phyloP scores from a whole-genome alignment of 345 rosid species.

The Ceriops tagal region DNA sequence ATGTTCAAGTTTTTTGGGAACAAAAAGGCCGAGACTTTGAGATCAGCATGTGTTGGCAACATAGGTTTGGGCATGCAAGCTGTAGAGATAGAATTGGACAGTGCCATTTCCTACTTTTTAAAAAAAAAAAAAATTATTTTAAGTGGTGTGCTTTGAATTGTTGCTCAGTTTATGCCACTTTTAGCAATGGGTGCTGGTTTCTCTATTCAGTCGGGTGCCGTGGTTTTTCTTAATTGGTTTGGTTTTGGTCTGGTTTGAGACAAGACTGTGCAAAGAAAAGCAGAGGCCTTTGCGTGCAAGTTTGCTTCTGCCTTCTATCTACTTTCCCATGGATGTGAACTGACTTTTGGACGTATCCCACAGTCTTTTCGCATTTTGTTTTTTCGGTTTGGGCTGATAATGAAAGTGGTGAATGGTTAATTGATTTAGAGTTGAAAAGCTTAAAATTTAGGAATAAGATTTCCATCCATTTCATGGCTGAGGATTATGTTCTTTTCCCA shows the following conservation, averaged over 20 bases:
- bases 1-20: constrained; percentile 20
- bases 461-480: too few species aligned
- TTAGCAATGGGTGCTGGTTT: not conserved
- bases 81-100: constrained; percentile 17
- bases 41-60: not conserved
- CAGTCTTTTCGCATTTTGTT: too few species aligned
- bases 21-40: constrained; percentile 6
- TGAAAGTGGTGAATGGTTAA: not conserved
- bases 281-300: constrained; percentile 27
- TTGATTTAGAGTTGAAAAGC: too few species aligned
- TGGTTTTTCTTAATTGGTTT: too few species aligned
- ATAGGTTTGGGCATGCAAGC: constrained; percentile 18
- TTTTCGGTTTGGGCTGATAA: not conserved
- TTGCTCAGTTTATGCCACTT: not conserved
- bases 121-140: too few species aligned
- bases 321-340: too few species aligned
- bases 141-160: not conserved
- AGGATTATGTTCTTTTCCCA: too few species aligned
- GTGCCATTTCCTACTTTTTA: constrained; percentile 21
- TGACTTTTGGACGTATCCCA: too few species aligned
- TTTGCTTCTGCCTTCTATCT: not conserved
- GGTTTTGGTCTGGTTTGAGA: too few species aligned
- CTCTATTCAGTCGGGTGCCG: not conserved
- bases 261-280: not conserved
- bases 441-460: too few species aligned